These are phyloP conservation scores for Leccinum angustisporum DNA, from an alignment of 1,284 basidiomycete genomes.

Conservation along the genomic window DNA sequence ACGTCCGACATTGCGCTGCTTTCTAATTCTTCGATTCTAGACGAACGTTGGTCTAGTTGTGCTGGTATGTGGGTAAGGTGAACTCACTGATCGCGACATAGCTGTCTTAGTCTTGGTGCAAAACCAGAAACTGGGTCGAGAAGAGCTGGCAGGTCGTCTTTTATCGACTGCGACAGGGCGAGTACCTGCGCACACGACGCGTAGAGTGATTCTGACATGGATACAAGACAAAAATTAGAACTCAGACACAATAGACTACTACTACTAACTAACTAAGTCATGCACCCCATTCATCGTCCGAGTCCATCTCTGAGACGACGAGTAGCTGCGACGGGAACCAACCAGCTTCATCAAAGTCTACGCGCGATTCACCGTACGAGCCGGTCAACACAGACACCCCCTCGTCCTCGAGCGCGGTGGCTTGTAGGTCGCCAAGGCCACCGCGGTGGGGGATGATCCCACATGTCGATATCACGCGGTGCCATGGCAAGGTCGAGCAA, in stretches of 20 bases:
- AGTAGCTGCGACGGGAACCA: constrained; percentile 22
- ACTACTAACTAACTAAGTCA: constrained; percentile 1
- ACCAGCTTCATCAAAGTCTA: constrained; percentile 14
- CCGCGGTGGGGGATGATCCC: constrained; percentile 20
- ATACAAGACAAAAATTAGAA: neutral
- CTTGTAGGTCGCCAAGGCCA: constrained; percentile 12
- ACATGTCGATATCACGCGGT: constrained; percentile 24
- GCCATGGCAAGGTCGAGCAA: constrained; percentile 21
- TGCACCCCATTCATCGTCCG: constrained; percentile 23
- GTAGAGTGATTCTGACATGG: constrained; percentile 45
- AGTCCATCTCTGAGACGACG: constrained; percentile 7
- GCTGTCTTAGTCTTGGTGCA: constrained; percentile 61
- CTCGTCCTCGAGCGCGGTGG: constrained; percentile 18
- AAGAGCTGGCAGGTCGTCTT: constrained; percentile 59
- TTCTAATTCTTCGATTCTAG: constrained; percentile 53
- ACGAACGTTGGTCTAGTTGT: neutral
- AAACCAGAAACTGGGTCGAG: constrained; percentile 68
- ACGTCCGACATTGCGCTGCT: constrained; percentile 39
- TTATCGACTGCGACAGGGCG: constrained; percentile 52
- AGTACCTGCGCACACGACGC: constrained; percentile 66
- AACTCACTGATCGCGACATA: constrained; percentile 66
- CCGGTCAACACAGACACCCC: constrained; percentile 18
- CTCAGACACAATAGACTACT: neutral
- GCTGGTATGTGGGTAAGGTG: neutral
- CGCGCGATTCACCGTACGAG: constrained; percentile 21